phyloP scores from a whole-genome alignment of 345 rosid species.

The Acer negundo region DNA sequence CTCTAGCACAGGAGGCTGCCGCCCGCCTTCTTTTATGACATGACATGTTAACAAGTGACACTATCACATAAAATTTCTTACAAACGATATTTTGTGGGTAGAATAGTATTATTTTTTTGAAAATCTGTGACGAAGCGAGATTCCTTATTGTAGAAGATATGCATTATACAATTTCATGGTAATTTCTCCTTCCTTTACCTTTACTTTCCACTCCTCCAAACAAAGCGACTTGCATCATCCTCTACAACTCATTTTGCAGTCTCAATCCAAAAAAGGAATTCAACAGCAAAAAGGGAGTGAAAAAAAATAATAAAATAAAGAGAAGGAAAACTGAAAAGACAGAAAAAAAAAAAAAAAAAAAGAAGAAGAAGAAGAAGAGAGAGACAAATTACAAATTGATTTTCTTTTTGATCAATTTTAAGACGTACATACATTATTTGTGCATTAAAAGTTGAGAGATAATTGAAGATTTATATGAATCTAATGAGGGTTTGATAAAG shows the following conservation, averaged over 20 bases:
- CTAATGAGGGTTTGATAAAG: slow-evolving; percentile 27
- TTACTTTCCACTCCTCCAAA: slow-evolving; percentile 13
- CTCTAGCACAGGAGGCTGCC: too few relatives aligned
- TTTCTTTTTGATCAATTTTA: slow-evolving; percentile 10
- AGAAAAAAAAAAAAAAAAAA: too few relatives aligned
- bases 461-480: neutral
- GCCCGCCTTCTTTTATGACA: neutral
- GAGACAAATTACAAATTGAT: slow-evolving; percentile 36
- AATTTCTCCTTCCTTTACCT: slow-evolving; percentile 5
- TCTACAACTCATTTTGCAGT: slow-evolving; percentile 30
- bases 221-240: slow-evolving; percentile 28
- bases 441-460: slow-evolving; percentile 26
- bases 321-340: slow-evolving; percentile 12
- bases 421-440: slow-evolving; percentile 8
- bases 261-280: slow-evolving; percentile 25
- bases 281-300: slow-evolving; percentile 19
- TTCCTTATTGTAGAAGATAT: slow-evolving; percentile 35
- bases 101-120: neutral
- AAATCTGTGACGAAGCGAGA: slow-evolving; percentile 15
- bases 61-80: too few relatives aligned
- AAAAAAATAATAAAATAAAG: neutral
- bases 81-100: neutral
- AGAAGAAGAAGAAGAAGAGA: slow-evolving; percentile 1
- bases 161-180: neutral
- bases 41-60: neutral